Evolutionary conservation across 768 basidiomycete genomes (phyloP).

Genomic region (Auriscalpium vulgare): DNA sequence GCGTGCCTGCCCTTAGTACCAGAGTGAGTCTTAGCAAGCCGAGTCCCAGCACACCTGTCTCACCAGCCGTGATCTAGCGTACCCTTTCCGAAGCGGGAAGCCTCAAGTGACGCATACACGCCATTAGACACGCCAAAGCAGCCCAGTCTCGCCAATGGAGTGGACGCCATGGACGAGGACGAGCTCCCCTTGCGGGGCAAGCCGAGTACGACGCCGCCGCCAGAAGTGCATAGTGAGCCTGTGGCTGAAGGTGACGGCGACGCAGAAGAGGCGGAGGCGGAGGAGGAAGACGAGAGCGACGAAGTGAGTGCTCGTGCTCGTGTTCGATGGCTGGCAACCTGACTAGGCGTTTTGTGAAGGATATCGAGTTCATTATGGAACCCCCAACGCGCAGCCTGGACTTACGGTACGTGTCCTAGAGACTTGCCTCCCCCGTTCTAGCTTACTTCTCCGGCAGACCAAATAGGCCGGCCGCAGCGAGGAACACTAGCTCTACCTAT

Average conservation of each 20-base stretch:
- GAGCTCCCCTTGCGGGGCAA: conserved; percentile 9
- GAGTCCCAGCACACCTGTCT: background rate
- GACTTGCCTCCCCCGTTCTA: background rate
- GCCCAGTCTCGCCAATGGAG: conserved; percentile 23
- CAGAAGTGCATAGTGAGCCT: conserved; percentile 13
- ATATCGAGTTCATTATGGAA: conserved; percentile 91
- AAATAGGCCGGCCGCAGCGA: conserved; percentile 23
- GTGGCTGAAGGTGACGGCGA: conserved; percentile 23
- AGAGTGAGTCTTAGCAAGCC: conserved; percentile 11
- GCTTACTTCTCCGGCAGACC: conserved; percentile 23
- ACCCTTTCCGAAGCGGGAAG: conserved; percentile 3
- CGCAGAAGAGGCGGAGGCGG: conserved; percentile 25
- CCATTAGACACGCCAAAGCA: conserved; percentile 23
- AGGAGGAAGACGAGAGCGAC: conserved; percentile 30
- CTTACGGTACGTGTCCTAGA: conserved; percentile 44
- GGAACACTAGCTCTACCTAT: conserved; percentile 21
- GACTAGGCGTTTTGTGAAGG: conserved; percentile 30
- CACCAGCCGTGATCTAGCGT: conserved; percentile 3
- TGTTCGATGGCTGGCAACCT: background rate
- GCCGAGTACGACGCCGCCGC: conserved; percentile 14
- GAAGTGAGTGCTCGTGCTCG: conserved; percentile 34
- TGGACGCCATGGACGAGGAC: conserved; percentile 16
- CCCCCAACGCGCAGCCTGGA: conserved; percentile 63
- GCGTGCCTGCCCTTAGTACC: conserved; percentile 13
- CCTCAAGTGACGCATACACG: background rate